phyloP scores from a whole-genome alignment of 495 filamentous ascomycete genomes.

The Aspergillus olivimuriae region DNA sequence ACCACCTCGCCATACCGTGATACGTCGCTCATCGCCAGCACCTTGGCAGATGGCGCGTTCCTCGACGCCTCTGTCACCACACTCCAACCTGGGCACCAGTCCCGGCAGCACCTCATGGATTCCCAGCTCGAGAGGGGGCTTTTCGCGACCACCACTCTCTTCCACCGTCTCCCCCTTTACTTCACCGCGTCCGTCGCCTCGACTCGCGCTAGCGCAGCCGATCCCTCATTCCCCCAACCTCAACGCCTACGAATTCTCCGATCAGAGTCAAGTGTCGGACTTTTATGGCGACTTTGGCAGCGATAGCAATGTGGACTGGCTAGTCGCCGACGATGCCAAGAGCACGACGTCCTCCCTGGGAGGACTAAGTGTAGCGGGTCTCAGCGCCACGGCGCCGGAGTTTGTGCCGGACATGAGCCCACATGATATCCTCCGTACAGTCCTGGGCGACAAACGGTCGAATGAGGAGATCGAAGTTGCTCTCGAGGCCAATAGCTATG shows the following conservation, averaged over 20 bases:
- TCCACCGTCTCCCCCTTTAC: slow-evolving; percentile 74
- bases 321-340: slow-evolving; percentile 82
- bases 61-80: slow-evolving; percentile 71
- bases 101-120: slow-evolving; percentile 76
- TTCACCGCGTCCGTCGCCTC: slow-evolving; percentile 88
- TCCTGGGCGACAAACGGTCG: slow-evolving; percentile 78
- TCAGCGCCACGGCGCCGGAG: slow-evolving; percentile 74
- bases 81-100: slow-evolving; percentile 66
- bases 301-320: slow-evolving; percentile 88
- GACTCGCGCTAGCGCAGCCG: slow-evolving; percentile 86
- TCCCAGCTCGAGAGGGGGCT: slow-evolving; percentile 57
- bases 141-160: slow-evolving; percentile 53
- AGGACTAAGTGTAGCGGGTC: slow-evolving; percentile 53
- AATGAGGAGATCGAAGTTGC: slow-evolving; percentile 92
- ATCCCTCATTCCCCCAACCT: slow-evolving; percentile 93
- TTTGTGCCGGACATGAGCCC: slow-evolving; percentile 91
- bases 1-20: slow-evolving; percentile 78
- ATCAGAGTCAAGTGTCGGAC: slow-evolving; percentile 68
- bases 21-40: slow-evolving; percentile 85
- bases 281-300: slow-evolving; percentile 87
- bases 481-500: slow-evolving; percentile 83
- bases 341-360: slow-evolving; percentile 69
- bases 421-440: slow-evolving; percentile 94
- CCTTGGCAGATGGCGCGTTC: slow-evolving; percentile 81
- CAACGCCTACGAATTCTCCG: slow-evolving; percentile 87